phyloP scores from a whole-genome alignment of 1,139 yeast species.

The Geotrichum siamense region DNA sequence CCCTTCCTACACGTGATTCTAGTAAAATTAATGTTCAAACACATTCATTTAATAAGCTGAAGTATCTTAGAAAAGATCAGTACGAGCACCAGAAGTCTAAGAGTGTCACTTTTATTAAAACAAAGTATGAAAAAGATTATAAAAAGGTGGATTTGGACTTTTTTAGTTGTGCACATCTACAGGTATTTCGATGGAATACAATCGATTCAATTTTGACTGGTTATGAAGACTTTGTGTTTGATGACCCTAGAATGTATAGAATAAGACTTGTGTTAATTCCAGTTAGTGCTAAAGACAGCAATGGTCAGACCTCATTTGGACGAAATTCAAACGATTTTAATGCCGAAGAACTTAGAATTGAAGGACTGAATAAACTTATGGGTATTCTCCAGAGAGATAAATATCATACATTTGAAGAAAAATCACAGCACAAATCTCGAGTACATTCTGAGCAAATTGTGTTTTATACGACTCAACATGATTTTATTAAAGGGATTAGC shows the following conservation, averaged over 20 bases:
- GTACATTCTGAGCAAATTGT: constrained; percentile 44
- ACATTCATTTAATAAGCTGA: constrained; percentile 38
- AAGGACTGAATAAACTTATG: constrained; percentile 73
- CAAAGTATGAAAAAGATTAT: constrained; percentile 68
- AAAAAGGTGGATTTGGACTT: constrained; percentile 48
- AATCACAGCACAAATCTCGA: constrained; percentile 40
- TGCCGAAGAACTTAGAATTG: constrained; percentile 79
- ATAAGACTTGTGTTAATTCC: constrained; percentile 80
- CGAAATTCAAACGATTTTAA: constrained; percentile 46
- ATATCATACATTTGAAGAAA: constrained; percentile 38
- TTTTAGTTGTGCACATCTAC: constrained; percentile 46
- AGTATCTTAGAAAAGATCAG: constrained; percentile 18
- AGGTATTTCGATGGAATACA: constrained; percentile 78
- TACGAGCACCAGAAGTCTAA: constrained; percentile 30
- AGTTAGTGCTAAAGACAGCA: constrained; percentile 42
- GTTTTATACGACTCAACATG: constrained; percentile 73
- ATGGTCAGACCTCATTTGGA: constrained; percentile 30
- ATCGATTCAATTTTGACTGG: constrained; percentile 89
- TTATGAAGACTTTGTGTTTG: constrained; percentile 59
- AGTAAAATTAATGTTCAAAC: constrained; percentile 65
- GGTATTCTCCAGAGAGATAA: constrained; percentile 57
- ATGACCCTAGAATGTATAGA: constrained; percentile 52
- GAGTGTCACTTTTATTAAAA: constrained; percentile 43
- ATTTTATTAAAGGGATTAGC: constrained; percentile 19
- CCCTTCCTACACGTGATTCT: constrained; percentile 35